Conservation (phyloP, 108 stramenopile genomes). For the Pseudonitzschia pungens region DNA sequence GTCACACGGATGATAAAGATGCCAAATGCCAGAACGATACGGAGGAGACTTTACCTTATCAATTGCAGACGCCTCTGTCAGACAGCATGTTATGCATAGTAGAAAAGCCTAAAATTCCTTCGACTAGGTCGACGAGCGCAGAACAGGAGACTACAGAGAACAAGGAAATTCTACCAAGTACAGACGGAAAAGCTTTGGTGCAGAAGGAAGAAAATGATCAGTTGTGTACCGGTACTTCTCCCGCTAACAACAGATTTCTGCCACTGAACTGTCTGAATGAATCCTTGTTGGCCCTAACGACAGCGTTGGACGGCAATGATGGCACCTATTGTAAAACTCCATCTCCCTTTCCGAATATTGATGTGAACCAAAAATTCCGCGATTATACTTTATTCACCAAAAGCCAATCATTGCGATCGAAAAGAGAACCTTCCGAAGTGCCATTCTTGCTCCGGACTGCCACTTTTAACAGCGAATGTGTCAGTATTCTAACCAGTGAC, state of each 20-base stretch:
- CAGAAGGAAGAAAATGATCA: neutral
- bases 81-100: neutral
- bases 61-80: neutral
- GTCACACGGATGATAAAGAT: neutral
- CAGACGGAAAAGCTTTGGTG: neutral
- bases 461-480: neutral
- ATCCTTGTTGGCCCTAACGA: neutral
- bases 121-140: neutral
- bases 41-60: neutral
- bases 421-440: neutral
- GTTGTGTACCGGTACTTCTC: neutral
- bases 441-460: neutral
- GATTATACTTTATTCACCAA: neutral
- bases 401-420: neutral
- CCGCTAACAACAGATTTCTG: neutral
- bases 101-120: neutral
- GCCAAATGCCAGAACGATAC: neutral
- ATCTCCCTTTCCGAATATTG: neutral
- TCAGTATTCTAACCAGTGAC: constrained; percentile 4
- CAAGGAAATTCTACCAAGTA: neutral
- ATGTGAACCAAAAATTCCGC: neutral
- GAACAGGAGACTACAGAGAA: neutral
- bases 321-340: neutral
- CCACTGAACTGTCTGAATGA: neutral
- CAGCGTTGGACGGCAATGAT: neutral